Conservation (phyloP, 768 basidiomycete genomes). For the Glaciozyma martinii region DNA sequence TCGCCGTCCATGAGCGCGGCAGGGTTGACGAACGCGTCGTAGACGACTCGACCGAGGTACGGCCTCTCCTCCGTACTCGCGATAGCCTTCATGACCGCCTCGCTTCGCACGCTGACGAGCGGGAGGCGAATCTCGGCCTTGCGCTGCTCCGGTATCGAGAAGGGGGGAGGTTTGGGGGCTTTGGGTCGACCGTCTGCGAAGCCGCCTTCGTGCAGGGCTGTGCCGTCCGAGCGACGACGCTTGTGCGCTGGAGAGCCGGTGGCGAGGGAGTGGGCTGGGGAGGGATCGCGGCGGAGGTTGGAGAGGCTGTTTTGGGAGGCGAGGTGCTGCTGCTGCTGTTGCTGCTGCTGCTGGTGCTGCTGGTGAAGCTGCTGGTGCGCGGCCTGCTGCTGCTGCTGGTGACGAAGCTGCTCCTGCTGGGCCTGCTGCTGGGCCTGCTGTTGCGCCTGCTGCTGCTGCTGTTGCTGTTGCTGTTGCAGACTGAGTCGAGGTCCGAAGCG, state of each 20-base stretch:
- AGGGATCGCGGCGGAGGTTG: neutral
- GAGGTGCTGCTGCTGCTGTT: neutral
- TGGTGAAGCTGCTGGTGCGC: neutral
- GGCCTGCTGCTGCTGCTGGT: constrained; percentile 2
- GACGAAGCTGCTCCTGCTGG: constrained; percentile 1
- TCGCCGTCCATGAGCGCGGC: constrained; percentile 31
- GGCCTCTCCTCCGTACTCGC: neutral
- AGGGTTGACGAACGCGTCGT: constrained; percentile 28
- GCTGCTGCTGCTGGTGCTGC: neutral
- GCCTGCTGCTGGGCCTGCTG: constrained; percentile 2
- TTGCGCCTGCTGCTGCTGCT: neutral
- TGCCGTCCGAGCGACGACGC: neutral
- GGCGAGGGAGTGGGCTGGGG: neutral
- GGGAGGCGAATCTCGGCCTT: constrained; percentile 16
- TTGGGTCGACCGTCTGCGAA: neutral
- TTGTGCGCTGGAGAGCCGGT: neutral
- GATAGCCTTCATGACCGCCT: constrained; percentile 5
- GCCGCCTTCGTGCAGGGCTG: neutral
- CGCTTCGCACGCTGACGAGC: constrained; percentile 15
- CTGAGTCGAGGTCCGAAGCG: neutral
- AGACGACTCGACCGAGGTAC: constrained; percentile 30
- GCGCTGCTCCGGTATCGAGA: constrained; percentile 12
- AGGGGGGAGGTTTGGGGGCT: constrained; percentile 11
- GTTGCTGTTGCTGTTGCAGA: constrained; percentile 1
- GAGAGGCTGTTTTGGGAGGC: neutral